A percentile compares a stretch with the other conserved stretches of the same genome.
These are phyloP conservation scores for Cyathus striatus DNA, from an alignment of 768 basidiomycete species.

Conservation along the genomic window DNA sequence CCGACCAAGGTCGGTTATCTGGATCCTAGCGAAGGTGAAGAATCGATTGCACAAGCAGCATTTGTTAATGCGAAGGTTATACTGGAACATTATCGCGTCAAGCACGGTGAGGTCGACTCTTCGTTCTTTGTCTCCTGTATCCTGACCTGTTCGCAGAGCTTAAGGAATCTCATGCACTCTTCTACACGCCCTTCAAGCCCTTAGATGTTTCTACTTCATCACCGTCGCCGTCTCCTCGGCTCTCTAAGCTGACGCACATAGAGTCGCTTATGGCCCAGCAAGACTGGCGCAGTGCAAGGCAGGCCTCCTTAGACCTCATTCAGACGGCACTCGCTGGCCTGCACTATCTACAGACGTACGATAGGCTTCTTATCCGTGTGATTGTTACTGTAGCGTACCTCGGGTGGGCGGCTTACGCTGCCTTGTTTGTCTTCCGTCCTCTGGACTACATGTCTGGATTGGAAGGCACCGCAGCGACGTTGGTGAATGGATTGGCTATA, in stretches of 20 bases:
- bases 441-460: constrained; percentile 11
- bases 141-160: constrained; percentile 36
- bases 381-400: constrained; percentile 71
- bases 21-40: constrained; percentile 36
- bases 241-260: constrained; percentile 32
- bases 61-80: constrained; percentile 69
- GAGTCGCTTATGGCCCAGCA: constrained; percentile 35
- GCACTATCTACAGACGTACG: constrained; percentile 82
- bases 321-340: constrained; percentile 51
- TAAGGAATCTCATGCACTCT: constrained; percentile 51
- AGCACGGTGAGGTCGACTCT: constrained; percentile 51
- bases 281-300: constrained; percentile 45
- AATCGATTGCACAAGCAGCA: constrained; percentile 45
- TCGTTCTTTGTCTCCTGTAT: neutral
- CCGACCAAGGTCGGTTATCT: constrained; percentile 57
- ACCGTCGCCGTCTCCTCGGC: constrained; percentile 22
- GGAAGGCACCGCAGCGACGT: neutral
- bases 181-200: constrained; percentile 57
- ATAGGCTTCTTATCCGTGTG: constrained; percentile 62
- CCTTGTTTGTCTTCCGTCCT: constrained; percentile 50
- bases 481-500: constrained; percentile 12
- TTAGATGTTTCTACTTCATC: constrained; percentile 29
- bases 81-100: constrained; percentile 71
- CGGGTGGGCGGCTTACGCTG: constrained; percentile 73
- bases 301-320: constrained; percentile 47